Evolutionary conservation across 805 yeast genomes (phyloP), one percentile per base, ranked within the genome.

Genomic region (Phaffomyces opuntiae): DNA sequence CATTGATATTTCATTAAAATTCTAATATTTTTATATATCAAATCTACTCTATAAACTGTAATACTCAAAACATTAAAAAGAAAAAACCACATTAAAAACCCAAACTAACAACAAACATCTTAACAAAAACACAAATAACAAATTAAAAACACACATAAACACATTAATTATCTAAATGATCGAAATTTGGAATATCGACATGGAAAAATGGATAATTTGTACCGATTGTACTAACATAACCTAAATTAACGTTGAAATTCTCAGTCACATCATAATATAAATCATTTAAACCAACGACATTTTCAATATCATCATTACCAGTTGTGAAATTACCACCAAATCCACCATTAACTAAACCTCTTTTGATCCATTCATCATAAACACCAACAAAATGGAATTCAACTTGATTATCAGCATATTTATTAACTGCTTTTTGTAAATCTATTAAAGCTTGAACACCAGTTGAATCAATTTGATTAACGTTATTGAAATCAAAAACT

Each of bases 371-470:
- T 9, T 91, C 90, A 46, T 85, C 81, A 39, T 85, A 67, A 31
- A 90, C 78, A 25, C 96, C 95, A 11, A 86, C 78, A 63, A 90
- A 89, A 65, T 90, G 97, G 67, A 83, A 81, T 65, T 90, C 96
- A 48, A 88, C 90, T 53, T 84, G 88, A 47, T 83, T 71, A 60
- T 87, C 90, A 16, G 93, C 83, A 57, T 85, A 87, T 46, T 69
- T 74, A 64, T 81, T 80, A 40, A 88, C 64, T 14, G 88, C 80
- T 54, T 81, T 82, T 52, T 84, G 74, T 55, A 87, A 69, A 61
- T 90, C 97, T 42, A 81, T 78, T 46, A 90, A 69, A 3, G 83
- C 72, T 65, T 87, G 96, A 33, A 88, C 69, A 14, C 90, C 83
- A 0, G 96, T 86, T 9, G 87, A 74, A 63, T 90, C 97, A 36